Percentiles rank a stretch among this genome's conserved stretches.
These are phyloP conservation scores for Fremontodendron californicum DNA, from an alignment of 345 rosid species.

Conservation along the genomic window DNA sequence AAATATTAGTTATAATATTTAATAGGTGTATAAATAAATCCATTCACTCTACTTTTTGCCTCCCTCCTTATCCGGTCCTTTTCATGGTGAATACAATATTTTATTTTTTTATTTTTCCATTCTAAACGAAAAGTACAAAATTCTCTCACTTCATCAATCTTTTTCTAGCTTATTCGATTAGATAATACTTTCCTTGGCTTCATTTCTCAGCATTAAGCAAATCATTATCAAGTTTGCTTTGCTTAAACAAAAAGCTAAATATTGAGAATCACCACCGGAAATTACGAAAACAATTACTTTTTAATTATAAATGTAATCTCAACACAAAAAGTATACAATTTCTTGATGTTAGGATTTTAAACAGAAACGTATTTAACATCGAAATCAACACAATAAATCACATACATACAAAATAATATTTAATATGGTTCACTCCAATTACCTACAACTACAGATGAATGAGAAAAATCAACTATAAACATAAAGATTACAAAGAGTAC, in stretches of 20 bases:
- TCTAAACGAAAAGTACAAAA: neutral
- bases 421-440: no score
- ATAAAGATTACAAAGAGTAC: no score
- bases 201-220: neutral
- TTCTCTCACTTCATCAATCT: neutral
- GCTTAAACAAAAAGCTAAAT: conserved; percentile 1
- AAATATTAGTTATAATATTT: neutral
- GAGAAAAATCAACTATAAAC: no score
- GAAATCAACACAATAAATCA: no score
- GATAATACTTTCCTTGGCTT: neutral
- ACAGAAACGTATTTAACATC: no score
- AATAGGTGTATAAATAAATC: neutral
- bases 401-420: no score
- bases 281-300: no score
- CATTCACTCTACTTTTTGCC: neutral
- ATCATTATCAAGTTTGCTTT: neutral
- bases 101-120: no score
- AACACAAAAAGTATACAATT: neutral
- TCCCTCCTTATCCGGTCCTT: neutral
- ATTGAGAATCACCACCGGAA: neutral
- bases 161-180: neutral
- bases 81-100: neutral
- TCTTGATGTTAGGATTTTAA: no score
- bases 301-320: no score
- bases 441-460: no score